Evolutionary conservation across 2,329 filamentous ascomycete genomes (phyloP).

Genomic region (Graphiopsis chlorocephala): DNA sequence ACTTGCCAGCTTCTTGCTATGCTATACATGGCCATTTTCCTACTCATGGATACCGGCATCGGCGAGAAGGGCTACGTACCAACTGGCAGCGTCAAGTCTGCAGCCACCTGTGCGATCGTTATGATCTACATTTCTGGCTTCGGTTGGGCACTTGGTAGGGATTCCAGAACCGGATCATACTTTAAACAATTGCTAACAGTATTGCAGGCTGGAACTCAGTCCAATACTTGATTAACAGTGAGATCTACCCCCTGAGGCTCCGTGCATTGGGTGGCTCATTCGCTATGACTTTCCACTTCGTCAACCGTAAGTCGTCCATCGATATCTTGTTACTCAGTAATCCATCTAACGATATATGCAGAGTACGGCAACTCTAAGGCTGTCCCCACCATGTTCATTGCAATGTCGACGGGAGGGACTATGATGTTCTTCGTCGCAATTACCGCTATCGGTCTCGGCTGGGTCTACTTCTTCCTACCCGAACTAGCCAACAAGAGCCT

Average conservation of each 20-base stretch:
- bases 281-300: slow-evolving; percentile 76
- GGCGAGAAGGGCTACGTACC: slow-evolving; percentile 49
- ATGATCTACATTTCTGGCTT: slow-evolving; percentile 57
- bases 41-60: slow-evolving; percentile 59
- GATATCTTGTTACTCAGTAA: not conserved
- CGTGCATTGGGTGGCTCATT: slow-evolving; percentile 68
- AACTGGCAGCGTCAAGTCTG: slow-evolving; percentile 49
- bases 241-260: slow-evolving; percentile 73
- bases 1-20: slow-evolving; percentile 50
- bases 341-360: not conserved
- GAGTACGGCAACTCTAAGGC: slow-evolving; percentile 73
- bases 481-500: slow-evolving; percentile 53
- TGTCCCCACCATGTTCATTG: slow-evolving; percentile 70
- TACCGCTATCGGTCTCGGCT: slow-evolving; percentile 62
- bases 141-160: slow-evolving; percentile 62
- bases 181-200: not conserved
- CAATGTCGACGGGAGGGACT: slow-evolving; percentile 59
- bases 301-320: slow-evolving; percentile 48
- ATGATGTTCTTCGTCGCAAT: slow-evolving; percentile 74
- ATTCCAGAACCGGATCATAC: not conserved
- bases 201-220: not conserved
- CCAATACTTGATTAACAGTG: slow-evolving; percentile 75
- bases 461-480: slow-evolving; percentile 59
- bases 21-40: slow-evolving; percentile 55
- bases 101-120: slow-evolving; percentile 63